phyloP scores from a whole-genome alignment of 257 asterid genomes.

The Fraxinus pennsylvanica region DNA sequence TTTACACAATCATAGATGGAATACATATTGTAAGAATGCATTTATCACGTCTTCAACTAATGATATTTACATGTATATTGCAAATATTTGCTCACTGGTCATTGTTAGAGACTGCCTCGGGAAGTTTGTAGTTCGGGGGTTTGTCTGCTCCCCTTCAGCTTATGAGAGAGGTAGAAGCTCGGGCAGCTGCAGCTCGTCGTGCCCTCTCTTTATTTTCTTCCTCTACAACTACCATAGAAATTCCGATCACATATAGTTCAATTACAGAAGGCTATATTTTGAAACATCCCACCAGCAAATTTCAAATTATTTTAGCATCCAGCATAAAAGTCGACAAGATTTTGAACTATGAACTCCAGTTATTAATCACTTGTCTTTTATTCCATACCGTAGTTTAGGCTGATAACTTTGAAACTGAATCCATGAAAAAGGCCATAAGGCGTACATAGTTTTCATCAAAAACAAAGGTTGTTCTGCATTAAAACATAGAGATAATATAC shows the following conservation, averaged over 20 bases:
- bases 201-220: conserved; percentile 75
- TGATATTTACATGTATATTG: conserved; percentile 11
- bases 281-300: neutral
- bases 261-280: neutral
- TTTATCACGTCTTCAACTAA: conserved; percentile 4
- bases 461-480: too few species aligned
- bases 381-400: too few species aligned
- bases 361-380: too few species aligned
- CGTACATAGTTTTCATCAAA: too few species aligned
- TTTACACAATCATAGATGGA: conserved; percentile 19
- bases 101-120: conserved; percentile 64
- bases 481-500: too few species aligned
- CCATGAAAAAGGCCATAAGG: too few species aligned
- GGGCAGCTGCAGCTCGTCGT: conserved; percentile 81
- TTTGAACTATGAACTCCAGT: too few species aligned
- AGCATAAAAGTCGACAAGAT: neutral
- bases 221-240: conserved; percentile 45
- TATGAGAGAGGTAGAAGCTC: too few species aligned
- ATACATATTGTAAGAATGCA: conserved; percentile 16
- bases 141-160: conserved; percentile 82
- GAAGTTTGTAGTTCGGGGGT: conserved; percentile 84
- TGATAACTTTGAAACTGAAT: too few species aligned
- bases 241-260: neutral
- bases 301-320: neutral
- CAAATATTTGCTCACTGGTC: conserved; percentile 36